Base-by-base conservation (phyloP, 2,329 filamentous ascomycete species). In the Thermochaetoides dissita region DNA sequence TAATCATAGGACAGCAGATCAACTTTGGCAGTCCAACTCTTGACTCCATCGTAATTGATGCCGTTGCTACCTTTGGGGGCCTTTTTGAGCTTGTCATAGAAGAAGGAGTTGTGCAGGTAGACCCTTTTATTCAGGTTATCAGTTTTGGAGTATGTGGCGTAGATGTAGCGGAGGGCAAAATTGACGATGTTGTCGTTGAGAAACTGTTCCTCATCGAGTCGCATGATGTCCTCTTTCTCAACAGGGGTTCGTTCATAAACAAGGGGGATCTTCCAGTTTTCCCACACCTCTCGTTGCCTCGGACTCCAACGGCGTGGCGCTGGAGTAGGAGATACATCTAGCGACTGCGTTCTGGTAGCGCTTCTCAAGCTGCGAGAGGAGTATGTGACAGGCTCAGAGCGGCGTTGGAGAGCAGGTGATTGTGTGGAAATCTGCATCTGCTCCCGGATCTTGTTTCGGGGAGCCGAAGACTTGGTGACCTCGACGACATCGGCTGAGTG, bases 101-200 rank as follows among this genome's bases (percentile, higher is more conserved):
- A 95, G 61, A 86, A 94, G 0, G 85, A 91, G 57, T 88, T 96
- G 66, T 94, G 89, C 51, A 94, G 83, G 57, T 93, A 85, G 3
- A 94, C 76, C 40, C 77, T 76, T 45, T 75, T 66, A 0, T 77
- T 64, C 4, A 79, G 52, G 37, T 75, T 65, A 1, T 74, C 69
- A 2, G 69, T 66, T 8, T 69, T 64, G 34, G 65, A 60, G 48
- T 76, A 70, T 35, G 71, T 62, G 44, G 72, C 64, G 55, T 88
- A 78, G 6, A 89, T 64, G 51, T 79, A 84, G 30, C 81, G 78
- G 42, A 94, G 68, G 56, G 93, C 94, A 57, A 95, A 95, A 39
- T 76, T 79, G 51, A 98, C 83, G 29, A 98, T 65, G 54, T 86
- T 94, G 63, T 98, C 91, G 56, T 98, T 98, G 36, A 98, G 63